Base-by-base conservation (phyloP, 169 alveolate genomes). In the Amoebophrya sp. region DNA sequence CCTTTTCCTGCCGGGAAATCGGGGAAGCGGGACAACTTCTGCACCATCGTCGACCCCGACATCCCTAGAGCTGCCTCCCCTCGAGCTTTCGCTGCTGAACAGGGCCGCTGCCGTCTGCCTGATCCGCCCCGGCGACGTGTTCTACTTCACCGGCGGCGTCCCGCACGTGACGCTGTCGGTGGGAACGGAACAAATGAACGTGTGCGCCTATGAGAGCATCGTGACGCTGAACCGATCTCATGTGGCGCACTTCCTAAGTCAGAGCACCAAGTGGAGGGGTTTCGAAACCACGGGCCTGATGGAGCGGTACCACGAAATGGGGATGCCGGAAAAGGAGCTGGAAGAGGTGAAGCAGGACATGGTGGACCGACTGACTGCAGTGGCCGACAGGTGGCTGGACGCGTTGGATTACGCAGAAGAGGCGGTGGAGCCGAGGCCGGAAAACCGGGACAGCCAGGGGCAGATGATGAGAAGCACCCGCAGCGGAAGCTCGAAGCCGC, bases 91-190 rank as follows among this genome's bases (percentile, higher is more conserved):
- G 34, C 23, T 58, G 26, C 78, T 58, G 78, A 2, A 58, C 10
- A 58, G 23, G 34, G 78, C 78, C 26, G 78, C 78, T 1, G 78
- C 78, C 10, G 78, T 58, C 34, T 58, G 78, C 23, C 78, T 58
- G 34, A 58, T 58, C 26, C 4, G 23, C 7, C 78, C 78, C 7
- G 78, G 78, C 34, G 78, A 58, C 23, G 78, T 58, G 39, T 58
- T 58, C 23, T 58, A 58, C 78, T 58, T 58, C 78, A 58, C 78
- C 34, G 78, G 78, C 34, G 78, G 78, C 78, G 34, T 58, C 23
- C 78, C 78, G 78, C 78, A 58, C 78, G 78, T 58, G 34, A 58
- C 78, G 39, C 78, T 58, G 39, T 58, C 78, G 39, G 78, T 58
- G 7, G 23, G 4, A 13, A 58, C 78, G 34, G 29, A 58, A 2